These are phyloP conservation scores for Dispira simplex DNA, from an alignment of 192 early-diverging fungal genomes.

Conservation along the genomic window DNA sequence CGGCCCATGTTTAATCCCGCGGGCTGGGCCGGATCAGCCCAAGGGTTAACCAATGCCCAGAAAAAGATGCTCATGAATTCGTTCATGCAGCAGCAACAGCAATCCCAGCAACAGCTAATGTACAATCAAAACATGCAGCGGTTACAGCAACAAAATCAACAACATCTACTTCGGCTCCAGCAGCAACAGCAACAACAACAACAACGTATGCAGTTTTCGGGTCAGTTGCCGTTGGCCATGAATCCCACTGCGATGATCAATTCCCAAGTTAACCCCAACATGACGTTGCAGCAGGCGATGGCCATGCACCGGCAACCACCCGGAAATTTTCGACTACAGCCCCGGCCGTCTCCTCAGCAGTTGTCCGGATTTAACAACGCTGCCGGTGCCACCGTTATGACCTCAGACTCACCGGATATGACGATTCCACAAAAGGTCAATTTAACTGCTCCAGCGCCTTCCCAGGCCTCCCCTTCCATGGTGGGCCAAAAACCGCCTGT, in stretches of 20 bases:
- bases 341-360: neutral
- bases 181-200: conserved; percentile 9
- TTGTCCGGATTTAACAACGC: neutral
- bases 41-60: neutral
- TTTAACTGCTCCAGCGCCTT: too few relatives aligned
- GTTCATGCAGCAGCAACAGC: conserved; percentile 4
- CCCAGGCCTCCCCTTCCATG: too few relatives aligned
- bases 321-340: neutral
- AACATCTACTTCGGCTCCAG: neutral
- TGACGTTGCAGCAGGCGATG: neutral
- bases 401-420: neutral
- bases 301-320: neutral
- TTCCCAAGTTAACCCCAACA: neutral
- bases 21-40: neutral
- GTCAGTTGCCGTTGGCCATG: neutral
- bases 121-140: neutral
- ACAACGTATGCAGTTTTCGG: neutral
- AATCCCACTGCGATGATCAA: neutral
- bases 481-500: too few relatives aligned
- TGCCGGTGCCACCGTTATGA: neutral
- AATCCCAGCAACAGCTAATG: neutral
- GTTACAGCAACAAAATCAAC: neutral
- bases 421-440: neutral
- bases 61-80: neutral
- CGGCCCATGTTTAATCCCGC: neutral